Evolutionary conservation across 768 basidiomycete genomes (phyloP), one percentile per base, ranked within the genome.

Genomic region (Tricholoma terreum): DNA sequence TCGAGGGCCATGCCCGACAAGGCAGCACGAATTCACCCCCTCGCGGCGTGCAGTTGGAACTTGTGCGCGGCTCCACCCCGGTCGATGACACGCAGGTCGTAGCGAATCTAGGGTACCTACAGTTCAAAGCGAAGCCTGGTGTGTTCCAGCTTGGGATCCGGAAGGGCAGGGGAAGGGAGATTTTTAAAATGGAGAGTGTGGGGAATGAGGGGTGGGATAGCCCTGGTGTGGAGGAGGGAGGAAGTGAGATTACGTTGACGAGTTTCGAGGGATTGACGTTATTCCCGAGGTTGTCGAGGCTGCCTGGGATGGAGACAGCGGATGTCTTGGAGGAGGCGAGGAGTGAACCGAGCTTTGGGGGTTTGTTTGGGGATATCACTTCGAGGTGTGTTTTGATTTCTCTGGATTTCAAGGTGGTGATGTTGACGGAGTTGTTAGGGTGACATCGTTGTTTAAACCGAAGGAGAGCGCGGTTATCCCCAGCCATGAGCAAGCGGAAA

Each of bases 1-100:
- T 98, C 43, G 96, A 98, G 68, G 97, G 97, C 2, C 96, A 98
- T 64, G 94, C 94, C 0, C 85, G 94, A 9, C 95, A 98, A 58
- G 65, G 73, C 5, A 66, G 65, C 7, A 81, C 84, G 1, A 81
- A 83, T 40, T 75, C 76, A 6, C 88, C 94, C 4, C 94, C 97
- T 0, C 85, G 95, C 11, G 97, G 97, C 5, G 77, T 98, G 2
- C 96, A 98, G 63, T 81, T 99, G 2, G 89, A 97, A 66, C 83
- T 99, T 1, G 75, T 82, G 3, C 75, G 72, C 11, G 69, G 74
- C 24, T 64, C 68, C 17, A 65, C 65, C 1, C 73, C 80, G 4
- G 76, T 95, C 12, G 92, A 90, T 6, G 94, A 97, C 63, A 98
- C 97, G 0, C 89, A 86, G 57, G 87, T 98, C 36, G 92, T 97